Conservation (phyloP, 768 basidiomycete genomes). For the Termitomyces titanicus region DNA sequence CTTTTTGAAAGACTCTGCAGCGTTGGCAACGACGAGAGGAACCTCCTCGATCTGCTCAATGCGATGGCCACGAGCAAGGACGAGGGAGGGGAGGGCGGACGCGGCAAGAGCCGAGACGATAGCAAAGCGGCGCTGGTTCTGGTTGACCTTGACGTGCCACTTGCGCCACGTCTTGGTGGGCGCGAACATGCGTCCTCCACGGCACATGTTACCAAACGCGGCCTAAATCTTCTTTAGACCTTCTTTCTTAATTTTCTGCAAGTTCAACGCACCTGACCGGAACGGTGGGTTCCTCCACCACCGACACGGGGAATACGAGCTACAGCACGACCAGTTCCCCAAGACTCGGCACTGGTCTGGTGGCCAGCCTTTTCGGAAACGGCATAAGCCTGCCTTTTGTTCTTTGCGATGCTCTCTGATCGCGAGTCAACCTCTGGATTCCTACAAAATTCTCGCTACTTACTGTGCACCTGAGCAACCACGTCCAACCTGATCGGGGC, state of each 20-base stretch:
- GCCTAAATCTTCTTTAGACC: conserved; percentile 46
- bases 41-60: conserved; percentile 97
- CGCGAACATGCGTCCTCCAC: conserved; percentile 99
- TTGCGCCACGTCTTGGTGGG: conserved; percentile 99
- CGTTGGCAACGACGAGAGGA: conserved; percentile 82
- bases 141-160: conserved; percentile 99
- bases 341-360: conserved; percentile 98
- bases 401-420: conserved; percentile 95
- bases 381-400: conserved; percentile 95
- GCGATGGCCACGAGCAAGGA: conserved; percentile 98
- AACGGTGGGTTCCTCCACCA: conserved; percentile 97
- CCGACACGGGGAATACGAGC: conserved; percentile 99
- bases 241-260: neutral
- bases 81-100: conserved; percentile 95
- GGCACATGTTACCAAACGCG: conserved; percentile 99
- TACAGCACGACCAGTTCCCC: conserved; percentile 99
- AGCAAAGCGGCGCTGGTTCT: conserved; percentile 98
- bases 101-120: conserved; percentile 97
- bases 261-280: conserved; percentile 71
- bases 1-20: conserved; percentile 86
- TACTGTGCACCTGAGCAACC: conserved; percentile 98
- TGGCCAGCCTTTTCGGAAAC: conserved; percentile 98
- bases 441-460: conserved; percentile 31
- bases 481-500: conserved; percentile 99
- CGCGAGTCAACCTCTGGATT: conserved; percentile 5